Percentiles rank a stretch among this genome's conserved stretches.
These are phyloP conservation scores for Lachancea cidri DNA, from an alignment of 805 yeast species.

Conservation along the genomic window DNA sequence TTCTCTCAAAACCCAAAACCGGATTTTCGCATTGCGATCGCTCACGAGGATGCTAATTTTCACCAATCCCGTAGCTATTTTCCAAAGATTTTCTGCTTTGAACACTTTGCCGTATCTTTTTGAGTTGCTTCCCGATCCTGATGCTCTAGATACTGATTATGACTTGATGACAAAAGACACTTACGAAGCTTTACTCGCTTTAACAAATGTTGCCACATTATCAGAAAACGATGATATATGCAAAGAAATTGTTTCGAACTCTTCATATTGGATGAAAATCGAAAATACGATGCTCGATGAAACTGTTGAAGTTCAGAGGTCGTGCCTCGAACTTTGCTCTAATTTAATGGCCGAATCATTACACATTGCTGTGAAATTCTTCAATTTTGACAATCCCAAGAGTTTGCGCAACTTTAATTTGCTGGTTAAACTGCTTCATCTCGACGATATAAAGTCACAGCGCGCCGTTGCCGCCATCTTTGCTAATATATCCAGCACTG, in stretches of 20 bases:
- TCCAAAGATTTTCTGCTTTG: conserved; percentile 38
- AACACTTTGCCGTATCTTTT: conserved; percentile 43
- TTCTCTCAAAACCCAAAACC: conserved; percentile 20
- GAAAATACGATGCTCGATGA: conserved; percentile 42
- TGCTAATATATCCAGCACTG: conserved; percentile 31
- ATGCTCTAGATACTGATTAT: conserved; percentile 13
- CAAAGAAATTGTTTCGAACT: conserved; percentile 27
- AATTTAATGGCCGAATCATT: conserved; percentile 45
- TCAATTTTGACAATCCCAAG: conserved; percentile 42
- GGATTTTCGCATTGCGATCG: conserved; percentile 36
- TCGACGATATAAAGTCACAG: conserved; percentile 40
- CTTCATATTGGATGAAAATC: conserved; percentile 43
- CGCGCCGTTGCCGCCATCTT: conserved; percentile 37
- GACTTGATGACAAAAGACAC: conserved; percentile 31
- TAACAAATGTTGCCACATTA: conserved; percentile 60
- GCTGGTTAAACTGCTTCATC: conserved; percentile 37
- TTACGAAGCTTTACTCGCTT: conserved; percentile 55
- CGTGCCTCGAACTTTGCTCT: conserved; percentile 58
- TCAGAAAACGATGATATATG: conserved; percentile 36
- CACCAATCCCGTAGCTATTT: conserved; percentile 42
- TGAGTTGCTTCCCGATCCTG: conserved; percentile 31
- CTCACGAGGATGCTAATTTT: conserved; percentile 41
- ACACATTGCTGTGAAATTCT: conserved; percentile 46
- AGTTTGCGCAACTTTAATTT: conserved; percentile 39
- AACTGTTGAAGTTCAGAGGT: conserved; percentile 47